Base-by-base conservation (phyloP, 768 basidiomycete genomes). In the Artomyces pyxidatus region DNA sequence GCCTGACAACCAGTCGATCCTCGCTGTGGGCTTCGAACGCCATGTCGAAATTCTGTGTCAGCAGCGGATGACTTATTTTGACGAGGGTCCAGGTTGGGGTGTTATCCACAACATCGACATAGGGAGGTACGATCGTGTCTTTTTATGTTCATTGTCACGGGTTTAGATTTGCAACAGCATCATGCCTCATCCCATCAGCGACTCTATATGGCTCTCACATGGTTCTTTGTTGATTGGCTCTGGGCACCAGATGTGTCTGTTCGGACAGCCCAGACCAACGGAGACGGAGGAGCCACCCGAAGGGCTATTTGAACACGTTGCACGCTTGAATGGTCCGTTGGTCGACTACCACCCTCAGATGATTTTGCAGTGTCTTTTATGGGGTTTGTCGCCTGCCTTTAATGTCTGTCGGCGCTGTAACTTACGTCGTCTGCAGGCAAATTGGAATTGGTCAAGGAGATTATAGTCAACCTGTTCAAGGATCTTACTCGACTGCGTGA, bases 311-410 rank as follows among this genome's bases (percentile, higher is more conserved):
- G 86, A 90, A 58, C 74, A 87, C 58, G 88, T 93, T 29, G 88
- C 87, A 5, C 68, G 81, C 49, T 74, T 79, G 42, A 93, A 94
- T 61, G 91, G 90, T 0, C 93, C 95, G 3, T 67, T 97, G 29
- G 78, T 81, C 16, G 89, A 96, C 64, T 93, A 89, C 63, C 91
- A 97, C 66, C 94, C 95, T 3, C 90, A 94, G 60, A 85, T 95
- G 76, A 63, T 98, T 16, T 67, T 93, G 11, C 94, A 97, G 60
- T 95, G 91, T 61, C 70, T 97, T 47, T 68, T 96, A 7, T 95
- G 92, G 93, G 85, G 94, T 94, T 57, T 49, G 79, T 62, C 42
- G 19, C 26, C 29, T 41, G 39, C 30, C 23, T 37, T 37, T 29
- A 32, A 51, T 8, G 8, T 32, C 23, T 38, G 9, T 26, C 10